Evolutionary conservation across 345 rosid genomes (phyloP), one percentile per base, ranked within the genome.

Genomic region (Excoecaria agallocha): DNA sequence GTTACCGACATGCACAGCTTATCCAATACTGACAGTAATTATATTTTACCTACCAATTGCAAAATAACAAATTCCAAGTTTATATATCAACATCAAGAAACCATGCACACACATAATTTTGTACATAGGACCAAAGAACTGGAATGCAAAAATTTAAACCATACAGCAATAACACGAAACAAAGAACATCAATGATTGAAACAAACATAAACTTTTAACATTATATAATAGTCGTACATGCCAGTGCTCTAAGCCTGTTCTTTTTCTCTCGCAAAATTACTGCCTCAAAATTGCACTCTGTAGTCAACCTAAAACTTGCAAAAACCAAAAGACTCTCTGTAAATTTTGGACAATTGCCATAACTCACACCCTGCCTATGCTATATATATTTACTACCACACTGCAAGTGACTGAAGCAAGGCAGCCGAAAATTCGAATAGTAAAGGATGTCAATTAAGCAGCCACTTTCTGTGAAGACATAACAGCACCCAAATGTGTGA

Each of bases 221-320:
- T 25, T 62, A 51, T 13, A 39, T 15, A 24, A 8, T 6, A 17
- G 69, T 64, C 20, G 48, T 67, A 76, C 78, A 74, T 20, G 66
- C 76, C 78, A 74, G 73, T 60, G 37, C 67, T 82, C 70, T 73
- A 65, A 30, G 45, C 19, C 39, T 43, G 50, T 25, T 43, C 25
- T 43, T 39, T 49, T 37, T 45, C 66, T 74, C 59, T 76, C 24
- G 52, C 64, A 48, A 76, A 77, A 78, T 73, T 39, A 57, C 15
- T 56, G 48, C 67, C 72, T 72, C 61, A 75, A 74, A 37, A 73
- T 74, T 75, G 82, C 84, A 77, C 60, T 48, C 67, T n/a, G n/a
- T 58, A 8, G 63, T 19, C 48, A 30, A 43, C 54, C 68, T 66
- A 35, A 41, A 71, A 66, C 24, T 68, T 25, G 3, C 8, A 61